These are phyloP conservation scores for Backusella sp. DNA, from an alignment of 192 early-diverging fungal species.

Conservation along the genomic window DNA sequence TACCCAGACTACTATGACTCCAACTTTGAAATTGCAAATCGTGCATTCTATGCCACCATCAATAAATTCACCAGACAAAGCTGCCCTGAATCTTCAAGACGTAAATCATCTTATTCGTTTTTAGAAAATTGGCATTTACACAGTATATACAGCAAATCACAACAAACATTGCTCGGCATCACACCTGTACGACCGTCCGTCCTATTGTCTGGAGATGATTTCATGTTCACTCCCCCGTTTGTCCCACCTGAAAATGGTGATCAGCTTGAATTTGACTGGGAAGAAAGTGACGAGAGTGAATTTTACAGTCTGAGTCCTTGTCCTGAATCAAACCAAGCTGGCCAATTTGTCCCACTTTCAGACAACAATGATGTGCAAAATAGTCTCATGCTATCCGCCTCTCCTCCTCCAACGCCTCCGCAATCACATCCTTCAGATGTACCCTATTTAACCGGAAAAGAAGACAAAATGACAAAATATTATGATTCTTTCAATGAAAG, in stretches of 20 bases:
- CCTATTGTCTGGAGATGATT: constrained; percentile 30
- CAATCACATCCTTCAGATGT: not conserved
- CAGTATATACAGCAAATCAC: constrained; percentile 39
- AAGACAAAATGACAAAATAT: not conserved
- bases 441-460: not conserved
- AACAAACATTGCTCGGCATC: constrained; percentile 28
- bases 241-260: not conserved
- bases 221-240: constrained; percentile 35
- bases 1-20: constrained; percentile 10
- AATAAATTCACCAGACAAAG: constrained; percentile 26
- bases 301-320: constrained; percentile 6
- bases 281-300: not conserved
- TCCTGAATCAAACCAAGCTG: constrained; percentile 10
- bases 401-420: not conserved
- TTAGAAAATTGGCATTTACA: constrained; percentile 30
- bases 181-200: constrained; percentile 18
- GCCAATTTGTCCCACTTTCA: not conserved
- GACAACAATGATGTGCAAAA: not conserved
- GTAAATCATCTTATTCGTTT: constrained; percentile 30
- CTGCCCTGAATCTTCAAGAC: constrained; percentile 4
- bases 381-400: not conserved
- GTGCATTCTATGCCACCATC: constrained; percentile 30
- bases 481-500: not conserved
- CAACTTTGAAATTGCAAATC: constrained; percentile 23
- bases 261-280: not conserved